Percentiles rank a stretch among this genome's conserved stretches.
phyloP scores from a whole-genome alignment of 345 rosid species.

The Ailanthus altissimus region DNA sequence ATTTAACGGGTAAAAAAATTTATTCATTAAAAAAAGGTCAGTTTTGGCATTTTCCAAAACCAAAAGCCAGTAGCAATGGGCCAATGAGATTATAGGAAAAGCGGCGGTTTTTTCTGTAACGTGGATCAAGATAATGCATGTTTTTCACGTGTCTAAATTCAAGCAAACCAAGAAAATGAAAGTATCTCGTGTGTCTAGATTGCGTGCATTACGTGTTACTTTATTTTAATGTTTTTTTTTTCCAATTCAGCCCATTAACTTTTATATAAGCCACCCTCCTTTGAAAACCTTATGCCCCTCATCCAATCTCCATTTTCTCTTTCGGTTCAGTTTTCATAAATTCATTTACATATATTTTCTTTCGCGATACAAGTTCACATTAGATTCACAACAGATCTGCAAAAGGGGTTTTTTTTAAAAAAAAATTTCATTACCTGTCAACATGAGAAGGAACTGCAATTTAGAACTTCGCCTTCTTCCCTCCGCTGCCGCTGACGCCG shows the following conservation, averaged over 20 bases:
- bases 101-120: neutral
- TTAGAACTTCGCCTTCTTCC: slow-evolving; percentile 47
- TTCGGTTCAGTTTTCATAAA: neutral
- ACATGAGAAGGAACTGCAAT: slow-evolving; percentile 49
- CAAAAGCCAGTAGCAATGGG: no score
- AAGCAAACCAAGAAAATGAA: neutral
- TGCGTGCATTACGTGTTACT: slow-evolving; percentile 19
- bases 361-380: neutral
- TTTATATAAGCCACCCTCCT: neutral
- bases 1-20: no score
- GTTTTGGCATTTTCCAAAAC: no score
- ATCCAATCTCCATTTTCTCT: neutral
- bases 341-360: neutral
- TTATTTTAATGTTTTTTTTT: neutral
- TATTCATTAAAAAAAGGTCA: no score
- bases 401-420: no score
- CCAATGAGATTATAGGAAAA: no score
- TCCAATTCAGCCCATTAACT: neutral
- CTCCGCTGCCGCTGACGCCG: neutral
- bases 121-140: neutral
- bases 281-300: neutral
- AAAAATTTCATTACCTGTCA: neutral
- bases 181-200: neutral
- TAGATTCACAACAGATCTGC: no score
- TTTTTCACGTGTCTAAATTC: slow-evolving; percentile 24